Percentiles rank a stretch among this genome's conserved stretches.
These are phyloP conservation scores for Delonix regia DNA, from an alignment of 306 rosid genomes.

Conservation along the genomic window DNA sequence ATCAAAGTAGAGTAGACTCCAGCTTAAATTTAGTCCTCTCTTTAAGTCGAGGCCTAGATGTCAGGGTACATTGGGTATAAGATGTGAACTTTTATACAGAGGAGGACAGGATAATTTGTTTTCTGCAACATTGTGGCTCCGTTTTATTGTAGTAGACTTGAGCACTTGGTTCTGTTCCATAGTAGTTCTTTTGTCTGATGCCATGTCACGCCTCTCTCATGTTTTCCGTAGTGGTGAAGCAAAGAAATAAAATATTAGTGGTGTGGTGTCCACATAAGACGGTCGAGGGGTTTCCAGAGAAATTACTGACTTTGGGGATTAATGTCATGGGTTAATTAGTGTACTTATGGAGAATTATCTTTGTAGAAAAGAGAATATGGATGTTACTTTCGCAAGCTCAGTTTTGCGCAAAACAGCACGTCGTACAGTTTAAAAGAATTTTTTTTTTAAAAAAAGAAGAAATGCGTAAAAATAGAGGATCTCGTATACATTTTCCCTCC, in stretches of 20 bases:
- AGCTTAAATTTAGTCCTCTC: neutral
- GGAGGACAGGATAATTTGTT: neutral
- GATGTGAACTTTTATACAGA: neutral
- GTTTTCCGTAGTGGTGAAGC: neutral
- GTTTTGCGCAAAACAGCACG: too few species aligned
- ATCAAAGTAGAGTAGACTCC: conserved; percentile 26
- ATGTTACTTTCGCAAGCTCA: too few species aligned
- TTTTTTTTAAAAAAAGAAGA: too few species aligned
- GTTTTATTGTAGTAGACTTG: neutral
- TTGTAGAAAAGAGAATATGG: too few species aligned
- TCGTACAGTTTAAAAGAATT: too few species aligned
- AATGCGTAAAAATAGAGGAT: too few species aligned
- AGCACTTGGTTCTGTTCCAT: neutral
- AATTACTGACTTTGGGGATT: too few species aligned
- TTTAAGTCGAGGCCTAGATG: neutral
- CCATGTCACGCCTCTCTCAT: neutral
- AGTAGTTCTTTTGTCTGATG: too few species aligned
- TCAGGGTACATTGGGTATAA: neutral
- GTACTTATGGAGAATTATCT: too few species aligned
- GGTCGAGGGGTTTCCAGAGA: neutral
- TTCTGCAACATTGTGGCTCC: neutral
- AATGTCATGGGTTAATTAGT: too few species aligned
- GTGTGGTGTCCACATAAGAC: neutral
- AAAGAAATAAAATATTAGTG: neutral
- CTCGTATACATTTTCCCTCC: too few species aligned